These are phyloP conservation scores for Trapa incisa DNA, from an alignment of 345 rosid species.

Conservation along the genomic window DNA sequence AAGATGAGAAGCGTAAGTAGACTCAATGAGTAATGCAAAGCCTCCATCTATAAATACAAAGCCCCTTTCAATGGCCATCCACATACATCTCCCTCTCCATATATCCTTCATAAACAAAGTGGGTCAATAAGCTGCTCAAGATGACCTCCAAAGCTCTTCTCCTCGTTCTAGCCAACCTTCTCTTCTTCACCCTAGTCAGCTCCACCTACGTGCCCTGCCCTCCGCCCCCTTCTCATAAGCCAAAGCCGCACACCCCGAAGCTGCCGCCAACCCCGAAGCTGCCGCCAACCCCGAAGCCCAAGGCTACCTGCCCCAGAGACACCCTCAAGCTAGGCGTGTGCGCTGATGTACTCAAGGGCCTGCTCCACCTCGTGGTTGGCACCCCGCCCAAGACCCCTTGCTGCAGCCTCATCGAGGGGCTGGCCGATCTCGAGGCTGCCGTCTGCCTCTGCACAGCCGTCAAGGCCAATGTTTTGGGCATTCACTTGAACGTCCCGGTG, in stretches of 20 bases:
- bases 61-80: background rate
- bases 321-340: conserved; percentile 44
- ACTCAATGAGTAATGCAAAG: no score
- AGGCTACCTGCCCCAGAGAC: conserved; percentile 26
- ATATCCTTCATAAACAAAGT: background rate
- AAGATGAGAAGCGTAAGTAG: no score
- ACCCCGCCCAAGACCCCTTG: conserved; percentile 29
- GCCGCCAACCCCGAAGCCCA: background rate
- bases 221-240: conserved; percentile 14
- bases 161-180: conserved; percentile 44
- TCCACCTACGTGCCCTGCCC: conserved; percentile 39
- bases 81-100: background rate
- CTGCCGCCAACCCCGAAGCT: conserved; percentile 4
- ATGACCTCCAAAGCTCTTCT: conserved; percentile 29
- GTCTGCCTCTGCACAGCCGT: conserved; percentile 56
- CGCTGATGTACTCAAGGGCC: conserved; percentile 21
- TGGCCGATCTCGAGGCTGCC: conserved; percentile 53
- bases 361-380: conserved; percentile 26
- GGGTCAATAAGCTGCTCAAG: background rate
- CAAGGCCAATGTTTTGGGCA: conserved; percentile 38
- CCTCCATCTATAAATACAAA: background rate
- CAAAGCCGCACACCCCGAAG: conserved; percentile 6
- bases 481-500: conserved; percentile 42
- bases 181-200: conserved; percentile 57
- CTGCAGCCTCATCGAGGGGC: conserved; percentile 39